A percentile compares a stretch with the other conserved stretches of the same genome.
phyloP scores from a whole-genome alignment of 1,139 yeast genomes.

The Lodderomyces metapsilosis region DNA sequence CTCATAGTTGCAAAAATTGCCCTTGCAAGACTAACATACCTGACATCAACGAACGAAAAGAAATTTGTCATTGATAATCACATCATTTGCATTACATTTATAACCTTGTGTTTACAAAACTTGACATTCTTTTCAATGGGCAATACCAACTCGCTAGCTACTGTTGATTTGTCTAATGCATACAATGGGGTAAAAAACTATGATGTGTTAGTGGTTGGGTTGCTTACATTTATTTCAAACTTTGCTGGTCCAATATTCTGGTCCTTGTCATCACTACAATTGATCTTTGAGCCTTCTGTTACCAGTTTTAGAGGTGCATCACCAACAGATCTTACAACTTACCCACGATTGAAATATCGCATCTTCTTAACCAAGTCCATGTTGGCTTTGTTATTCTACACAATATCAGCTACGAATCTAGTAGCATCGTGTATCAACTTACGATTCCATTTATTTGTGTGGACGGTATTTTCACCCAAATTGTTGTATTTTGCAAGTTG shows the following conservation, averaged over 20 bases:
- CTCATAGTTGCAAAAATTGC: slow-evolving; percentile 41
- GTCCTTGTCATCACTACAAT: slow-evolving; percentile 56
- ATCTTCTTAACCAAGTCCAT: slow-evolving; percentile 35
- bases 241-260: slow-evolving; percentile 86
- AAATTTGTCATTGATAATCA: slow-evolving; percentile 19
- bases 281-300: slow-evolving; percentile 36
- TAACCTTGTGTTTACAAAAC: slow-evolving; percentile 54
- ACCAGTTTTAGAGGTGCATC: slow-evolving; percentile 12
- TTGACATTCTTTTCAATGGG: slow-evolving; percentile 85
- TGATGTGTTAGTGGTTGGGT: slow-evolving; percentile 69
- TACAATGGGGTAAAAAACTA: slow-evolving; percentile 82
- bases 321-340: slow-evolving; percentile 15
- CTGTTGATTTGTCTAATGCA: slow-evolving; percentile 86
- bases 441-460: slow-evolving; percentile 84
- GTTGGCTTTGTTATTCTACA: slow-evolving; percentile 51
- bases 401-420: slow-evolving; percentile 57
- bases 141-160: slow-evolving; percentile 87
- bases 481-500: slow-evolving; percentile 78
- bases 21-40: slow-evolving; percentile 15
- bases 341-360: slow-evolving; percentile 29
- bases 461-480: slow-evolving; percentile 98
- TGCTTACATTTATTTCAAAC: slow-evolving; percentile 76
- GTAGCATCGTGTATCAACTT: slow-evolving; percentile 69
- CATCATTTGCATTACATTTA: slow-evolving; percentile 21
- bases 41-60: slow-evolving; percentile 4